These are phyloP conservation scores for Eleusine coracana DNA, from an alignment of 176 grass and related monocot species.

Conservation along the genomic window DNA sequence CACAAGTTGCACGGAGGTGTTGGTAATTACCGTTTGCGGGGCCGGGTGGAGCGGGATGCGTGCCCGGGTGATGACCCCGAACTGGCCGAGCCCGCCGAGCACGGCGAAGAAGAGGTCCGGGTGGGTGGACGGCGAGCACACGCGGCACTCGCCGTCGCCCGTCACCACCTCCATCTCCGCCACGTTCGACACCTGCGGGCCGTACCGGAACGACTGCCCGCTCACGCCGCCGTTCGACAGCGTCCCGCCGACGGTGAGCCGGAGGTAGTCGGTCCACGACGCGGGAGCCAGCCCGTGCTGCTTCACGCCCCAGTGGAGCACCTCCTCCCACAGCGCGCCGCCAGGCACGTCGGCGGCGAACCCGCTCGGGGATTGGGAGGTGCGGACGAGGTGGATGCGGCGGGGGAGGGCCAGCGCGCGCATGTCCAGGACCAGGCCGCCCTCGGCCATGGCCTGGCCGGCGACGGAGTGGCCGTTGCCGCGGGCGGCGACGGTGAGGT, in stretches of 20 bases:
- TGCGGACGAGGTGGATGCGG: conserved; percentile 32
- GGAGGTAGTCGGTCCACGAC: conserved; percentile 95
- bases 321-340: conserved; percentile 92
- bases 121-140: conserved; percentile 54
- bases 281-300: conserved; percentile 61
- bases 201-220: conserved; percentile 82
- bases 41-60: conserved; percentile 68
- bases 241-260: conserved; percentile 92
- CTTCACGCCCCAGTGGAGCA: conserved; percentile 75
- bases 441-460: conserved; percentile 73
- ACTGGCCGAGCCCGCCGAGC: conserved; percentile 96
- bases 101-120: conserved; percentile 85
- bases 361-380: neutral
- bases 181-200: conserved; percentile 93
- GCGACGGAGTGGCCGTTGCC: conserved; percentile 93
- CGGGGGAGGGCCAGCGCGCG: conserved; percentile 53
- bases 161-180: conserved; percentile 77
- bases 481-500: conserved; percentile 75
- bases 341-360: conserved; percentile 64
- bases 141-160: conserved; percentile 52
- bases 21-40: conserved; percentile 51
- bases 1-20: too few species aligned
- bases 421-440: conserved; percentile 91
- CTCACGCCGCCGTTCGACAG: conserved; percentile 93
- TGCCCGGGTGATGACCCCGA: conserved; percentile 90